A percentile compares a stretch with the other conserved stretches of the same genome.
These are phyloP conservation scores for Neocucurbitaria cava DNA, from an alignment of 2,329 filamentous ascomycete genomes.

Conservation along the genomic window DNA sequence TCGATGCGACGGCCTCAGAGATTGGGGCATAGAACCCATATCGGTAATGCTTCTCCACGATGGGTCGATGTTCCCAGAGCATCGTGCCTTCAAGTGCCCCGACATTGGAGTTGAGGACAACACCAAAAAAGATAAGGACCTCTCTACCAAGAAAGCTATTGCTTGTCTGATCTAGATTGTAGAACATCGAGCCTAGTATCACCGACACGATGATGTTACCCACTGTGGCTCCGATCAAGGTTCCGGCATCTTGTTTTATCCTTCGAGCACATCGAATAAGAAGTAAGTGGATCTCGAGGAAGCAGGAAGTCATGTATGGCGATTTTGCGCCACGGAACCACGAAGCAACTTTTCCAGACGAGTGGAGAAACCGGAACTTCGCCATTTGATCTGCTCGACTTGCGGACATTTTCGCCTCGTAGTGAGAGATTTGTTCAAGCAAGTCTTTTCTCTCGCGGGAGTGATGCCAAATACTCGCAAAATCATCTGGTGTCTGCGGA, in stretches of 20 bases:
- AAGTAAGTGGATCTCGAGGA: too few species aligned
- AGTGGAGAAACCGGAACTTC: too few species aligned
- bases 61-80: slow-evolving; percentile 68
- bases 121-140: slow-evolving; percentile 67
- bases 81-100: slow-evolving; percentile 67
- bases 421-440: too few species aligned
- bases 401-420: too few species aligned
- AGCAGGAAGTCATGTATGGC: too few species aligned
- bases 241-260: too few species aligned
- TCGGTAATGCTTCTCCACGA: slow-evolving; percentile 82
- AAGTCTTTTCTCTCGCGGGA: too few species aligned
- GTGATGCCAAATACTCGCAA: too few species aligned
- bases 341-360: too few species aligned
- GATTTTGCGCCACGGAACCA: too few species aligned
- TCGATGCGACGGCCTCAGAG: slow-evolving; percentile 75
- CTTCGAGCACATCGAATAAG: neutral
- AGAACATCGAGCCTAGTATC: slow-evolving; percentile 9
- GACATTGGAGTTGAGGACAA: slow-evolving; percentile 67
- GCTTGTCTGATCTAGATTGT: slow-evolving; percentile 2
- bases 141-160: slow-evolving; percentile 63
- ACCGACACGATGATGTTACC: slow-evolving; percentile 2
- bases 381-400: too few species aligned
- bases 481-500: slow-evolving; percentile 53
- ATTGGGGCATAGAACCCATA: slow-evolving; percentile 87
- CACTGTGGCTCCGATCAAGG: too few species aligned